These are phyloP conservation scores for Pseudogymnoascus verrucosus DNA, from an alignment of 2,329 filamentous ascomycete species.

Conservation along the genomic window DNA sequence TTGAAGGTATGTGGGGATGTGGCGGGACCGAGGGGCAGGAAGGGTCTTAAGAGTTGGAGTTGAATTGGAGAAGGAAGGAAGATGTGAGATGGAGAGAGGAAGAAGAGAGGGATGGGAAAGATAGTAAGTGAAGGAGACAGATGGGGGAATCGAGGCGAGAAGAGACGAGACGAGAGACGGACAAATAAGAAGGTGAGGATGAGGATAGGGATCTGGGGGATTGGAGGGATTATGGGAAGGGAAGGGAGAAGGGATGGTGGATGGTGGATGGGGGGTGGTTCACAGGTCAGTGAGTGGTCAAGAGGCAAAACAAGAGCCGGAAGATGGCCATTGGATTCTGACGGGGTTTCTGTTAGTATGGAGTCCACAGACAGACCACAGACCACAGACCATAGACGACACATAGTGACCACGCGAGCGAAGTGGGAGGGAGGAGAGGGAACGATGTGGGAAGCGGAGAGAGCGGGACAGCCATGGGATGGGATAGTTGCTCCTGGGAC, in stretches of 20 bases:
- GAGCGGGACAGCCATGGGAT: not conserved
- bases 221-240: conserved; percentile 8
- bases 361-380: not conserved
- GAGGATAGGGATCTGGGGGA: conserved; percentile 9
- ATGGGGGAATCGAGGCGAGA: not conserved
- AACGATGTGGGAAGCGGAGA: not conserved
- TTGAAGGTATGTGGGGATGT: not conserved
- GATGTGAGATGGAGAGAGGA: not conserved
- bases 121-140: conserved; percentile 6
- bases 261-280: not conserved
- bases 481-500: not conserved
- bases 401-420: not conserved
- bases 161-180: conserved; percentile 11
- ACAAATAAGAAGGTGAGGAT: conserved; percentile 9
- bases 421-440: not conserved
- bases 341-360: not conserved
- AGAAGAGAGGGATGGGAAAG: not conserved
- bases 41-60: not conserved
- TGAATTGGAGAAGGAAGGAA: conserved; percentile 1
- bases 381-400: not conserved
- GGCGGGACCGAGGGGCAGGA: not conserved
- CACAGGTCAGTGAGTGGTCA: not conserved
- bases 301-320: conserved; percentile 1
- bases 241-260: conserved; percentile 6
- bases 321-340: not conserved